Evolutionary conservation across 768 basidiomycete genomes (phyloP).

Genomic region (Stropharia rugosoannulata): DNA sequence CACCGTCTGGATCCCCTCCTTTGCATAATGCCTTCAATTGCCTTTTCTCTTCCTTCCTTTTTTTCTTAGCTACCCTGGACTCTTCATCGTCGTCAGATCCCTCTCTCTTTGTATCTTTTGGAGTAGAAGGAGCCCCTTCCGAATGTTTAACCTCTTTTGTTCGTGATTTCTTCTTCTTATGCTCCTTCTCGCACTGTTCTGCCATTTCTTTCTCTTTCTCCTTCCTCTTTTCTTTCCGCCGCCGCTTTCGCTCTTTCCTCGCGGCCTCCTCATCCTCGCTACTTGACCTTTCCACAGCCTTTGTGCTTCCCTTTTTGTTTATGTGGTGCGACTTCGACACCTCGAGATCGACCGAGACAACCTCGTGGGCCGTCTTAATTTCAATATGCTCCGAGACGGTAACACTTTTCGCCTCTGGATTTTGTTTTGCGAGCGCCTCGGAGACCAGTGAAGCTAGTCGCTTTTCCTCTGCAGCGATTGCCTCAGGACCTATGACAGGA

Average conservation of each 20-base stretch:
- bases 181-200: conserved; percentile 3
- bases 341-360: conserved; percentile 16
- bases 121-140: too few relatives aligned
- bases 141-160: not conserved
- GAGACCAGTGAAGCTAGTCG: conserved; percentile 11
- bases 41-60: conserved; percentile 12
- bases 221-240: conserved; percentile 13
- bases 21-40: conserved; percentile 1
- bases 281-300: not conserved
- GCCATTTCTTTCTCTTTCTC: not conserved
- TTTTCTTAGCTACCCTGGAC: not conserved
- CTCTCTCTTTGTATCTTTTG: too few relatives aligned
- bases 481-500: conserved; percentile 57
- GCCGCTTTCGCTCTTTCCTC: conserved; percentile 12
- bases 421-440: conserved; percentile 14
- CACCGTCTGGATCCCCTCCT: not conserved
- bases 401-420: conserved; percentile 11
- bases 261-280: conserved; percentile 8
- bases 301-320: conserved; percentile 11
- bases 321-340: conserved; percentile 13
- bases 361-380: conserved; percentile 11
- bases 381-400: conserved; percentile 18
- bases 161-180: conserved; percentile 3
- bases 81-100: too few relatives aligned
- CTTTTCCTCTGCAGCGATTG: conserved; percentile 18